phyloP scores from a whole-genome alignment of 2,329 filamentous ascomycete species.

The Beauveria pseudobassiana region DNA sequence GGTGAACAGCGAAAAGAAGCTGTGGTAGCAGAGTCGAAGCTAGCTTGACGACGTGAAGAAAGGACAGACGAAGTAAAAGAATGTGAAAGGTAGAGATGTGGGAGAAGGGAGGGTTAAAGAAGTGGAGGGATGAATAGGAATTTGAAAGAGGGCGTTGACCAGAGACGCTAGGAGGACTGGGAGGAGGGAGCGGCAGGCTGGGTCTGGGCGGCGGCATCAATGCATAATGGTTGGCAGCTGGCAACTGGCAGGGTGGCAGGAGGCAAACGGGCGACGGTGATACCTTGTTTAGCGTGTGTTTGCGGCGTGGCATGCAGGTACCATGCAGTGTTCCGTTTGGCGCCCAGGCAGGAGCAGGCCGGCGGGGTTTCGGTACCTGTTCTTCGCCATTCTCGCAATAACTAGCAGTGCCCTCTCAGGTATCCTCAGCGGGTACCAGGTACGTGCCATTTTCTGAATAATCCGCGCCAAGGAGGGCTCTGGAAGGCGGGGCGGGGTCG shows the following conservation, averaged over 20 bases:
- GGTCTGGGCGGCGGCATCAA: neutral
- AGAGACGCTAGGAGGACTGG: neutral
- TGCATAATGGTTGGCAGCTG: neutral
- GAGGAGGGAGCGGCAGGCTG: neutral
- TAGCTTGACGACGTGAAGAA: slow-evolving; percentile 15
- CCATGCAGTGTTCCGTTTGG: neutral
- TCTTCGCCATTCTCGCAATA: neutral
- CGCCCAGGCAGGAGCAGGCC: neutral
- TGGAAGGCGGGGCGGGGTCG: neutral
- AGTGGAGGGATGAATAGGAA: neutral
- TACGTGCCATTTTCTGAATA: neutral
- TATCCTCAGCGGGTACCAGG: neutral
- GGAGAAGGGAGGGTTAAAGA: slow-evolving; percentile 16
- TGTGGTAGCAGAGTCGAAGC: slow-evolving; percentile 20
- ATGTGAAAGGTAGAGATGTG: slow-evolving; percentile 16
- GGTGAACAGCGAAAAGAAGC: slow-evolving; percentile 29
- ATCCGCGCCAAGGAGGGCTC: neutral
- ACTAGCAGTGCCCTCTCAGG: neutral
- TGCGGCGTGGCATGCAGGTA: slow-evolving; percentile 1
- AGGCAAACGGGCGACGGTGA: neutral
- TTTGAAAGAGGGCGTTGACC: neutral
- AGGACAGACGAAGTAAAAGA: slow-evolving; percentile 15
- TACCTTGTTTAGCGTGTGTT: neutral
- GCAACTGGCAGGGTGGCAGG: neutral
- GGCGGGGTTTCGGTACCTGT: neutral